Base-by-base conservation (phyloP, 179 eudicot genomes). In the Beta lomatogona region DNA sequence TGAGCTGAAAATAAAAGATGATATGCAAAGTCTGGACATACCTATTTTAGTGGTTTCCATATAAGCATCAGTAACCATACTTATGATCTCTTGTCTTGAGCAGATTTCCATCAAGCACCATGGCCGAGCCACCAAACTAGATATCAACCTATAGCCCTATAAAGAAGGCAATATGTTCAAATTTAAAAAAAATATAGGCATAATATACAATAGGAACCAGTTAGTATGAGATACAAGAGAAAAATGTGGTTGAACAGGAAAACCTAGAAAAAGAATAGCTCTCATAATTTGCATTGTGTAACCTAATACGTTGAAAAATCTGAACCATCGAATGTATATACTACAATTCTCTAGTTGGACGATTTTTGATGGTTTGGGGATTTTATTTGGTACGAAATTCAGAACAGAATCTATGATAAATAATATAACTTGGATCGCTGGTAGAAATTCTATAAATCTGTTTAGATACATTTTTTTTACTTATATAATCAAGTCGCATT, bases 61-160 rank as follows among this genome's bases (percentile, higher is more conserved):
- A 80, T 78, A 80, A 60, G 97, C 36, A 79, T 96, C 91, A 52
- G 93, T 89, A 60, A 96, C 87, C 67, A 88, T 83, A 83, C 83
- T 87, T 79, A 94, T 88, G 76, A 96, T 92, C 88, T 96, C 97
- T 79, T 84, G 90, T 80, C 91, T 91, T 45, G 97, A 89, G 86
- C 97, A 89, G 66, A 94, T 89, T 89, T 94, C 99, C 88, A 90
- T 87, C 88, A 96, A 87, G 85, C 89, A 91, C 98, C 99, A 96
- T 63, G 91, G 86, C 57, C 98, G 94, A 86, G 89, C 86, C 77
- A 86, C 94, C 83, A 96, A 74, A 41, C 90, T 91, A 52, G 91
- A 83, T 77, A 92, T 88, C 90, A 94, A 81, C 85, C 92, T 92
- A 76, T 94, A 94, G 14, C 91, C 98, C 99, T 96, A 92, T 28